A percentile compares a stretch with the other conserved stretches of the same genome.
These are phyloP conservation scores for Thalassia testudinum DNA, from an alignment of 116 monocot genomes.

Conservation along the genomic window DNA sequence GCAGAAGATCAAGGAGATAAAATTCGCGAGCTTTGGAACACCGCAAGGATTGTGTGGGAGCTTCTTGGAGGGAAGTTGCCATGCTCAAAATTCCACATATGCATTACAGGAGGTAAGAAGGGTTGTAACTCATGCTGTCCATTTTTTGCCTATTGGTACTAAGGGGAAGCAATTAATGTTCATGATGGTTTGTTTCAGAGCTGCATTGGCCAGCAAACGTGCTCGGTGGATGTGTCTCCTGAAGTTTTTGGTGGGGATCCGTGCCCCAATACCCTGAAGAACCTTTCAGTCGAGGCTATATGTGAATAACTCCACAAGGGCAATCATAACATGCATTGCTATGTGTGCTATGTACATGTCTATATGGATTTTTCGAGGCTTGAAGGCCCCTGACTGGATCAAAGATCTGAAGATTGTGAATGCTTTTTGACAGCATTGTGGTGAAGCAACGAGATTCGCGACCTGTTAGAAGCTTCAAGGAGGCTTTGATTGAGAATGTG, in stretches of 20 bases:
- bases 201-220: conserved; percentile 36
- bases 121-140: background rate
- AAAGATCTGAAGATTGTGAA: too few species aligned
- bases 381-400: too few species aligned
- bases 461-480: too few species aligned
- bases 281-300: conserved; percentile 36
- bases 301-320: conserved; percentile 12
- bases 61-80: conserved; percentile 45
- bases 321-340: too few species aligned
- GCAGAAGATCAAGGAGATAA: conserved; percentile 34
- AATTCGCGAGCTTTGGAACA: conserved; percentile 68
- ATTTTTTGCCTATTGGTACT: conserved; percentile 23
- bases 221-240: conserved; percentile 23
- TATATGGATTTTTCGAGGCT: too few species aligned
- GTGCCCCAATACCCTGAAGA: conserved; percentile 49
- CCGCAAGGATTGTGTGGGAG: conserved; percentile 46
- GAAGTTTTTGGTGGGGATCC: conserved; percentile 56
- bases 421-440: too few species aligned
- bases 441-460: too few species aligned
- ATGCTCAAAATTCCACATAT: conserved; percentile 49
- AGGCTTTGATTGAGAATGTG: too few species aligned
- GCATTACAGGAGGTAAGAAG: conserved; percentile 33
- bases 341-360: too few species aligned
- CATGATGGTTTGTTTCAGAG: conserved; percentile 19
- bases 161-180: background rate